Percentiles rank a stretch among this genome's conserved stretches.
Conservation (phyloP, 257 asterid species). For the Leonotis leonurus region DNA sequence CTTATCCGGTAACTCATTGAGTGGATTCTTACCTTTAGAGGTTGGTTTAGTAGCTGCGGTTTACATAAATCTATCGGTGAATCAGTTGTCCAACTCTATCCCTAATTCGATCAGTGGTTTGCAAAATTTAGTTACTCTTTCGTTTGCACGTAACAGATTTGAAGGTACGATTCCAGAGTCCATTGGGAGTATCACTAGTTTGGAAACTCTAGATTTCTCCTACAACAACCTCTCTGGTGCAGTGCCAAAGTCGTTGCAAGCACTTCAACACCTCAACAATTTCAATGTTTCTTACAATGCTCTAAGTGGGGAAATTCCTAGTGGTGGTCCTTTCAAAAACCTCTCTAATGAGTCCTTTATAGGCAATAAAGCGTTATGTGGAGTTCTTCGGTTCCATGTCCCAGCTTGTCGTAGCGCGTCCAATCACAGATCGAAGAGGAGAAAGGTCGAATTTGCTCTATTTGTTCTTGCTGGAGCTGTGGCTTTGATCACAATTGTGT, state of each 20-base stretch:
- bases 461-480: slow-evolving; percentile 8
- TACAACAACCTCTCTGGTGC: no score
- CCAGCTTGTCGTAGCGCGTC: not conserved
- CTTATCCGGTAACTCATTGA: slow-evolving; percentile 7
- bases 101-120: no score
- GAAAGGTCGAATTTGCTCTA: not conserved
- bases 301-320: no score
- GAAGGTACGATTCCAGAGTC: slow-evolving; percentile 11
- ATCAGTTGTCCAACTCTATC: slow-evolving; percentile 1
- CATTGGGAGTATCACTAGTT: slow-evolving; percentile 2
- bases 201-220: slow-evolving; percentile 5
- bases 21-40: not conserved
- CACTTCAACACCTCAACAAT: no score
- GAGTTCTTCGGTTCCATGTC: slow-evolving; percentile 19
- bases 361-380: no score
- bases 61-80: slow-evolving; percentile 2
- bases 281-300: no score
- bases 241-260: slow-evolving; percentile 21
- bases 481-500: not conserved
- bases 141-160: not conserved
- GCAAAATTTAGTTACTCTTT: not conserved
- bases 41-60: slow-evolving; percentile 6
- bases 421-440: not conserved
- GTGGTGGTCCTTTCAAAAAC: no score
- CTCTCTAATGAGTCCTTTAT: no score